These are phyloP conservation scores for Lepidium aucheri DNA, from an alignment of 345 rosid species.

Conservation along the genomic window DNA sequence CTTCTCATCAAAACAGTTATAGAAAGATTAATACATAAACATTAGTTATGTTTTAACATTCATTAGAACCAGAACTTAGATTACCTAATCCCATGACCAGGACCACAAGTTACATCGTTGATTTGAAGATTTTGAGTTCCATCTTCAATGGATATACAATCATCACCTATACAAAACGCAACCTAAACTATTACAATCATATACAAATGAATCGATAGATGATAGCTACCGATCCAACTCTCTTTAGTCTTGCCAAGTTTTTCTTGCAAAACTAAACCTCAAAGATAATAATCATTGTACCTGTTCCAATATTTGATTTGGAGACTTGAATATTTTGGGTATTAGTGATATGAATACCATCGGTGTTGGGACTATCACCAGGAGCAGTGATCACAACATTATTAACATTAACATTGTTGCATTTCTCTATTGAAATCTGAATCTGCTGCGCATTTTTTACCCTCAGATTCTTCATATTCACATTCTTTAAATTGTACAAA, in stretches of 20 bases:
- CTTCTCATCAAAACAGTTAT: constrained; percentile 24
- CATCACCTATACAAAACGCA: constrained; percentile 56
- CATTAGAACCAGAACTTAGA: too few species aligned
- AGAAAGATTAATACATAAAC: neutral
- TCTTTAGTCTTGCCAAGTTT: neutral
- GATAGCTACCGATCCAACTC: too few species aligned
- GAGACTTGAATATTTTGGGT: constrained; percentile 53
- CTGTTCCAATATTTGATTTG: constrained; percentile 50
- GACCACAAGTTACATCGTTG: constrained; percentile 23
- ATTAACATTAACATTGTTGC: constrained; percentile 39
- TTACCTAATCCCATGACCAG: constrained; percentile 32
- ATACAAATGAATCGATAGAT: too few species aligned
- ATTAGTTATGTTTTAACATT: too few species aligned
- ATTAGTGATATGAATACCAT: constrained; percentile 71
- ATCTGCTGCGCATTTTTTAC: constrained; percentile 68
- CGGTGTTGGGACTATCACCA: constrained; percentile 69
- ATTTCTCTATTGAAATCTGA: constrained; percentile 49
- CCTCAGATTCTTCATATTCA: constrained; percentile 42
- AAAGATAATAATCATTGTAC: constrained; percentile 43
- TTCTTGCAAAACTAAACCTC: neutral
- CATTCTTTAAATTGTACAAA: constrained; percentile 42
- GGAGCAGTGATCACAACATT: constrained; percentile 48
- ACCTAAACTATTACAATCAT: constrained; percentile 23
- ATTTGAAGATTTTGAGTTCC: constrained; percentile 26
- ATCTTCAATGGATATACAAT: constrained; percentile 59